Evolutionary conservation across 208 protist species (phyloP).

Genomic region (Novymonas esmeraldas): DNA sequence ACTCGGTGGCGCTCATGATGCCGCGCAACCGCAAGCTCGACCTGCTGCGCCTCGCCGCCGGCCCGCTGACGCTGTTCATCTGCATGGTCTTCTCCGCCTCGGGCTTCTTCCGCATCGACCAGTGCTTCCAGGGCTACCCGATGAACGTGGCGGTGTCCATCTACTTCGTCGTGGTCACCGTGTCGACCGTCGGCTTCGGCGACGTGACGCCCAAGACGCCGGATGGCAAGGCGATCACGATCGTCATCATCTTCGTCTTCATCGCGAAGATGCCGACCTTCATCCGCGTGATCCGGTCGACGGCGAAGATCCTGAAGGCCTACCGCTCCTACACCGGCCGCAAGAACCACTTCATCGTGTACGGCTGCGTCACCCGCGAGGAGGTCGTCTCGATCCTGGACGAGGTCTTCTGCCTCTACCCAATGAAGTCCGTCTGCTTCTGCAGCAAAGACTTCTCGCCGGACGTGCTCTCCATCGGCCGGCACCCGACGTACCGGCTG

Average conservation of each 20-base stretch:
- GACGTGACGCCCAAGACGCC: constrained; percentile 73
- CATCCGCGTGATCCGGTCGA: constrained; percentile 69
- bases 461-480: constrained; percentile 72
- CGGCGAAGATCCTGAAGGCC: constrained; percentile 58
- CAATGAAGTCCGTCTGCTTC: constrained; percentile 87
- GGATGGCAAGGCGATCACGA: constrained; percentile 61
- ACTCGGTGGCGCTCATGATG: constrained; percentile 71
- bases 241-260: constrained; percentile 86
- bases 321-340: constrained; percentile 75
- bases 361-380: constrained; percentile 67
- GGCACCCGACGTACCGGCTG: constrained; percentile 80
- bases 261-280: constrained; percentile 86
- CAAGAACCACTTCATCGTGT: constrained; percentile 82
- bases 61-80: constrained; percentile 77
- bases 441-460: constrained; percentile 70
- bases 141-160: constrained; percentile 64
- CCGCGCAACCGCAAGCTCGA: constrained; percentile 67
- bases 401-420: constrained; percentile 85
- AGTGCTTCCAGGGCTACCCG: constrained; percentile 67
- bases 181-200: constrained; percentile 84
- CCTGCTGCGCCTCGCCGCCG: constrained; percentile 63
- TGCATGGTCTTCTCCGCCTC: constrained; percentile 74
- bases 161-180: constrained; percentile 84
- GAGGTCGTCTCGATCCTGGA: constrained; percentile 83
- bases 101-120: constrained; percentile 72